Evolutionary conservation across 2,329 filamentous ascomycete genomes (phyloP).

Genomic region (Hyphodiscus sp.): DNA sequence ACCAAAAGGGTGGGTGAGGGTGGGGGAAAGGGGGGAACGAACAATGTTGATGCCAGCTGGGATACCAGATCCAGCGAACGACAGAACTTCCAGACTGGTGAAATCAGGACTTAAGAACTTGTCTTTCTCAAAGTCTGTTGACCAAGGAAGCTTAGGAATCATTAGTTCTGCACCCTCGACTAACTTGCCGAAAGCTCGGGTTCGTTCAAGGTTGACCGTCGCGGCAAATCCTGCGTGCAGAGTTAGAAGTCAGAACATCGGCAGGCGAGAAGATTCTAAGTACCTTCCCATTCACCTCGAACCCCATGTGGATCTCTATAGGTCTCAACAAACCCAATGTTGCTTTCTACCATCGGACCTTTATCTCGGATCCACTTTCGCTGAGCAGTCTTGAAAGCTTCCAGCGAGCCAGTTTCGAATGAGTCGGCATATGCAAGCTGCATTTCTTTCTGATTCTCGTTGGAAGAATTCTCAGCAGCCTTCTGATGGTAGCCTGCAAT

Average conservation of each 20-base stretch:
- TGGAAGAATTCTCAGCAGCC: slow-evolving; percentile 63
- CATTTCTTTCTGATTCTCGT: slow-evolving; percentile 70
- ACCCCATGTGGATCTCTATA: slow-evolving; percentile 79
- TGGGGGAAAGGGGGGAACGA: slow-evolving; percentile 4
- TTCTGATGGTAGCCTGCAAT: slow-evolving; percentile 62
- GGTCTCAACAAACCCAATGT: slow-evolving; percentile 80
- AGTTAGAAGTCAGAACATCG: background rate
- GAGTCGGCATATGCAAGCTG: slow-evolving; percentile 67
- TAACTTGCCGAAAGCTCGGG: slow-evolving; percentile 76
- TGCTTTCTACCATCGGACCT: slow-evolving; percentile 71
- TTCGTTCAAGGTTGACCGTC: slow-evolving; percentile 85
- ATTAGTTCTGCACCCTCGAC: slow-evolving; percentile 74
- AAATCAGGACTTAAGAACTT: slow-evolving; percentile 94
- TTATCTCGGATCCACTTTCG: slow-evolving; percentile 79
- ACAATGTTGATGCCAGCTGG: slow-evolving; percentile 60
- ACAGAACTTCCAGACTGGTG: slow-evolving; percentile 85
- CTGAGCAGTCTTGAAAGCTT: slow-evolving; percentile 75
- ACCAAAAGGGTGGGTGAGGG: no score
- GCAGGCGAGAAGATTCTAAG: background rate
- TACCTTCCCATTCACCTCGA: slow-evolving; percentile 76
- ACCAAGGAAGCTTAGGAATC: slow-evolving; percentile 88
- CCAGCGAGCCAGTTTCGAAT: slow-evolving; percentile 66
- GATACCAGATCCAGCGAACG: slow-evolving; percentile 62
- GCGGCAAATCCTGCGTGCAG: slow-evolving; percentile 52
- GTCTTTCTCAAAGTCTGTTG: slow-evolving; percentile 87